Conservation (phyloP, 2,329 filamentous ascomycete genomes). For the Aspergillus awamori region DNA sequence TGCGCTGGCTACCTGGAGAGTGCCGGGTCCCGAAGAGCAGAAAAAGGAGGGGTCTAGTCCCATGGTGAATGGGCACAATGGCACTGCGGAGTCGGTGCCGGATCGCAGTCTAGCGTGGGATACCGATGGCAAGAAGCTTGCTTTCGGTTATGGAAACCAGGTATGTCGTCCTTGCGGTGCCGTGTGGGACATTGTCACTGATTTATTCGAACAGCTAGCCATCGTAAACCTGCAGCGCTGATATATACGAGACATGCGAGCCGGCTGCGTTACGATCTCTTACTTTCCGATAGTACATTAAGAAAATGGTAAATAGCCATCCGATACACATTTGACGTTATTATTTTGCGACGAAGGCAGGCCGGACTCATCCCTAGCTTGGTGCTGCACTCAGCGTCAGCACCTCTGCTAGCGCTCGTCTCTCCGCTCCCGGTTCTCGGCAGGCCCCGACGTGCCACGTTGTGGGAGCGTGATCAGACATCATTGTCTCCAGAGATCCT, state of each 20-base stretch:
- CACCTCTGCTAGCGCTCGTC: neutral
- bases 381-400: neutral
- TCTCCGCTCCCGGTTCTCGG: conserved; percentile 9
- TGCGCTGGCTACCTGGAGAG: conserved; percentile 45
- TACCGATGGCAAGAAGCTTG: conserved; percentile 56
- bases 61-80: conserved; percentile 42
- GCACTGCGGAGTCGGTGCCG: conserved; percentile 26
- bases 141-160: conserved; percentile 53
- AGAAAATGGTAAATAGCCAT: conserved; percentile 3
- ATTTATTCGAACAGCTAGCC: conserved; percentile 33
- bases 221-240: conserved; percentile 46
- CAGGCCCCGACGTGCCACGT: conserved; percentile 10
- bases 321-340: neutral
- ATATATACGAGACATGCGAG: conserved; percentile 14
- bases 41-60: conserved; percentile 38
- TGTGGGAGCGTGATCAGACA: conserved; percentile 3
- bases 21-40: conserved; percentile 34
- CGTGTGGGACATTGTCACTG: conserved; percentile 7
- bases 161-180: conserved; percentile 36
- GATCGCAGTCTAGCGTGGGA: conserved; percentile 56
- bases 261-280: neutral
- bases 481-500: neutral
- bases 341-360: conserved; percentile 3
- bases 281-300: neutral
- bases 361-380: neutral